Conservation (phyloP, 371 early-diverging fungal species). For the Smittium mucronatum region DNA sequence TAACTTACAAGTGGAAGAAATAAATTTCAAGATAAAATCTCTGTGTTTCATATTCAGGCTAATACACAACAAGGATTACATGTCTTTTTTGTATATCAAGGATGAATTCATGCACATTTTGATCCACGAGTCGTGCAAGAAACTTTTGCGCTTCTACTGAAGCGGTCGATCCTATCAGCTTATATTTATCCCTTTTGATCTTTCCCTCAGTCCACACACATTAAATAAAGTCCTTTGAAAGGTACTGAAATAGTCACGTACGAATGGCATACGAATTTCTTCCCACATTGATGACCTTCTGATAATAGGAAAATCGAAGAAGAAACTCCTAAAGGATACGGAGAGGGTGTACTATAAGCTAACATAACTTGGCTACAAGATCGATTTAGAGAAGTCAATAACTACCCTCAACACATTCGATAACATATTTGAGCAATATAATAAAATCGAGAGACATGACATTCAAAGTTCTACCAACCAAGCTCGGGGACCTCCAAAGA, state of each 20-base stretch:
- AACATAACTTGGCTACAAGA: not conserved
- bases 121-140: not conserved
- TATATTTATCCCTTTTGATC: not conserved
- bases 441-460: not conserved
- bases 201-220: not conserved
- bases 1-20: not conserved
- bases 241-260: not conserved
- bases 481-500: not conserved
- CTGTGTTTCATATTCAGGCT: not conserved
- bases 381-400: slow-evolving; percentile 24
- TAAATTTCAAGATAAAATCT: not conserved
- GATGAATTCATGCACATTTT: not conserved
- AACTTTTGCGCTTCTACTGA: not conserved
- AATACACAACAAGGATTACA: not conserved
- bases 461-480: not conserved
- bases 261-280: not conserved
- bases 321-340: not conserved
- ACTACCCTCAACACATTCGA: not conserved
- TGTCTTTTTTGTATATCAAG: not conserved
- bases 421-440: not conserved
- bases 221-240: not conserved
- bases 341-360: not conserved
- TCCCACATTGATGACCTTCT: not conserved
- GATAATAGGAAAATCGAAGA: slow-evolving; percentile 5
- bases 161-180: not conserved